Evolutionary conservation across 2,329 filamentous ascomycete genomes (phyloP), one percentile per base, ranked within the genome.

Genomic region (Grosmannia clavigera): DNA sequence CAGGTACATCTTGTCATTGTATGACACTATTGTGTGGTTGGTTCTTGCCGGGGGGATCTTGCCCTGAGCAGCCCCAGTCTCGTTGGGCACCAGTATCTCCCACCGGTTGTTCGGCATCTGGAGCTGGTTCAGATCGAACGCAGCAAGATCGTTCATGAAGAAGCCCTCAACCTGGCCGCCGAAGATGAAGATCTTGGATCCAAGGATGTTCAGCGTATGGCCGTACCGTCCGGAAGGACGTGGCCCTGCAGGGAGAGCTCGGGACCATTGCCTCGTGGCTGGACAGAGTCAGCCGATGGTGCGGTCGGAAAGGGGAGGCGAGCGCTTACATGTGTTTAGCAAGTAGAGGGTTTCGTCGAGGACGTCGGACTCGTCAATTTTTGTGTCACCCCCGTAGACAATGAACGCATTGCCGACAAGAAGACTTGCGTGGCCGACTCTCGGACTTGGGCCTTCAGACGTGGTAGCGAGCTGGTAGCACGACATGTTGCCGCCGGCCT

Each of bases 391-490:
- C 57, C 94, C 95, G 70, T 97, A 99, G 14, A 99, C 94, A 66
- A 99, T 99, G 71, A 97, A 99, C 0, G 94, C 94, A 73, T 99
- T 99, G 61, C 95, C 95, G 59, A 99, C 94, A 19, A 99, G 80
- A 68, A 99, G 78, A 77, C 92, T 95, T 25, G 92, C 82, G 75
- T 99, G 94, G 3, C 94, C 94, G 58, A 99, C 94, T 75, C 94
- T 84, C 1, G 95, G 94, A 4, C 94, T 92, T 1, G 94, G 95
- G 0, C 94, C 94, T 73, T 99, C 94, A 25, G 91, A 88, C 0
- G 91, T 94, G 0, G 94, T 96, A 12, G 88, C 84, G 60, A 99
- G 84, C 29, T 92, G 92, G 70, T 95, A 95, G 73, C 94, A 97
- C 27, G 90, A 83, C 78, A 97, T 84, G 70, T 83, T 92, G 10